These are phyloP conservation scores for Paraphoma sp. DNA, from an alignment of 2,329 filamentous ascomycete genomes.

Conservation along the genomic window DNA sequence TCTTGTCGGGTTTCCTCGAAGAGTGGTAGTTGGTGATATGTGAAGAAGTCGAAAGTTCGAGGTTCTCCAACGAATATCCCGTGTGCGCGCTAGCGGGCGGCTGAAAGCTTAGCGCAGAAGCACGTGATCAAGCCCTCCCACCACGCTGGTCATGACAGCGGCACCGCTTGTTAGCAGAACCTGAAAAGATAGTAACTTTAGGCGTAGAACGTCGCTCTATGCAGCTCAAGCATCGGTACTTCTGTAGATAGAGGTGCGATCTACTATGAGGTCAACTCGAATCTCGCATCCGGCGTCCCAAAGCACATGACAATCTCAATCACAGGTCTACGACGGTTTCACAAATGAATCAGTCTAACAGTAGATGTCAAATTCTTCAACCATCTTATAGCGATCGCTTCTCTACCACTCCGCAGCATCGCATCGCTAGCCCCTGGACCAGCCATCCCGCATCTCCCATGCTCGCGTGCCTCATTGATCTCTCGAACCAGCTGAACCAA, in stretches of 20 bases:
- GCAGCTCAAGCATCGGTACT: too few relatives aligned
- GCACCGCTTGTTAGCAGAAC: too few relatives aligned
- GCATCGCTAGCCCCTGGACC: slow-evolving; percentile 22
- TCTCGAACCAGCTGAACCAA: background rate
- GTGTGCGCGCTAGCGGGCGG: slow-evolving; percentile 18
- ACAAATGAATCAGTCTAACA: background rate
- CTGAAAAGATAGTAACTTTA: too few relatives aligned
- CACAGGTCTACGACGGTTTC: background rate
- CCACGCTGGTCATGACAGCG: too few relatives aligned
- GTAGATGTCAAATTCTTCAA: background rate
- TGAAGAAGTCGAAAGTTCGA: slow-evolving; percentile 19
- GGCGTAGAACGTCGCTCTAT: too few relatives aligned
- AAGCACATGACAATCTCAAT: too few relatives aligned
- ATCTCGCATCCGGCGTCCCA: too few relatives aligned
- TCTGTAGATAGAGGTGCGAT: too few relatives aligned
- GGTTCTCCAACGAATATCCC: slow-evolving; percentile 22
- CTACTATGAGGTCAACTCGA: too few relatives aligned
- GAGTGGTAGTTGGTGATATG: slow-evolving; percentile 38
- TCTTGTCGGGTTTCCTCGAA: slow-evolving; percentile 55
- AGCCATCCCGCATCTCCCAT: slow-evolving; percentile 21
- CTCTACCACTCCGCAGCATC: background rate
- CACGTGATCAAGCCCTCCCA: background rate
- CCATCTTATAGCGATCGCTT: background rate
- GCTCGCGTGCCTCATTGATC: slow-evolving; percentile 2
- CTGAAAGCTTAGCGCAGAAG: slow-evolving; percentile 7